A percentile compares a stretch with the other conserved stretches of the same genome.
Conservation (phyloP, 2,329 filamentous ascomycete genomes). For the Ascosphaera acerosa region DNA sequence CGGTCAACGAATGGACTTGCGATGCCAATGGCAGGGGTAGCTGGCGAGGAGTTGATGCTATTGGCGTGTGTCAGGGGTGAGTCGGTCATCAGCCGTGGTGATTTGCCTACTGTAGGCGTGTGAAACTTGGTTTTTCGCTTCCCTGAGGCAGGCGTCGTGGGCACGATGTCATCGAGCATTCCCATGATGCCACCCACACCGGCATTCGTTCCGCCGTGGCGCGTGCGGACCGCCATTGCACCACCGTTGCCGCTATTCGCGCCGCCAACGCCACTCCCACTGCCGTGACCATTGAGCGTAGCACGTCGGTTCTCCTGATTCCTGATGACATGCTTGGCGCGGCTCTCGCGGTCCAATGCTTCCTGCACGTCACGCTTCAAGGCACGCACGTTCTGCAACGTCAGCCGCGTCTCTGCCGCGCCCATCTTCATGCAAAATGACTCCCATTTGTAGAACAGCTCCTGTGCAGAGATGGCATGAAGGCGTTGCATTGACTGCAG, state of each 20-base stretch:
- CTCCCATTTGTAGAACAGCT: slow-evolving; percentile 97
- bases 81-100: neutral
- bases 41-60: too few species aligned
- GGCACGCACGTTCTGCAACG: slow-evolving; percentile 43
- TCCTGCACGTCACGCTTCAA: slow-evolving; percentile 81
- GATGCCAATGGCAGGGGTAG: slow-evolving; percentile 11
- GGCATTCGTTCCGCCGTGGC: slow-evolving; percentile 2
- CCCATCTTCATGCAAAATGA: slow-evolving; percentile 93
- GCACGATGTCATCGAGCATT: slow-evolving; percentile 41
- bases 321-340: slow-evolving; percentile 37
- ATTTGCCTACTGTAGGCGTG: neutral
- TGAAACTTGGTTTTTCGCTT: slow-evolving; percentile 1
- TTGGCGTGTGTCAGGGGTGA: neutral
- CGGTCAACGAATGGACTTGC: slow-evolving; percentile 49
- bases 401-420: slow-evolving; percentile 44
- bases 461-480: slow-evolving; percentile 55
- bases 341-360: slow-evolving; percentile 48
- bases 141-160: slow-evolving; percentile 27
- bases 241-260: too few species aligned
- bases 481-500: slow-evolving; percentile 67
- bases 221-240: neutral
- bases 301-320: slow-evolving; percentile 36
- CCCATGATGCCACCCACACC: too few species aligned
- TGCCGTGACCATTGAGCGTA: too few species aligned
- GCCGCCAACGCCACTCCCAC: too few species aligned